A percentile compares a stretch with the other conserved stretches of the same genome.
Evolutionary conservation across 176 grass and related monocot genomes (phyloP).

Genomic region (Phoenix dactylifera): DNA sequence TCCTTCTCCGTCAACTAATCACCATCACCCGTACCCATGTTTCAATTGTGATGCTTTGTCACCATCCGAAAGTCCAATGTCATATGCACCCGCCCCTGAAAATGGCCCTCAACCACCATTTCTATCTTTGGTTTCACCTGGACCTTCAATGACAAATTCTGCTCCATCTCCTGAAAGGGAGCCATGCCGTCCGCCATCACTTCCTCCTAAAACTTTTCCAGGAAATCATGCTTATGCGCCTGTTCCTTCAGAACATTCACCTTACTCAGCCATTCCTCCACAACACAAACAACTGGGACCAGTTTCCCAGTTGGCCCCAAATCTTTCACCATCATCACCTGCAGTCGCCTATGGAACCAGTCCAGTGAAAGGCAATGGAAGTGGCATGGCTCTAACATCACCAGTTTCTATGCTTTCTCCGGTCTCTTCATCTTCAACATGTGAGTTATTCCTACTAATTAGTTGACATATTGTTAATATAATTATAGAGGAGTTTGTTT

Average conservation of each 20-base stretch:
- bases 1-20: constrained; percentile 16
- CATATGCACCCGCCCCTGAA: constrained; percentile 36
- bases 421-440: constrained; percentile 28
- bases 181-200: constrained; percentile 23
- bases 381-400: constrained; percentile 6
- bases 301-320: constrained; percentile 30
- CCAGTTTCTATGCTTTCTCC: constrained; percentile 6
- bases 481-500: no score
- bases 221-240: constrained; percentile 12
- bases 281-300: constrained; percentile 15
- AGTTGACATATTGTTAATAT: constrained; percentile 6
- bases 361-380: constrained; percentile 19
- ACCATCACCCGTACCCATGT: neutral
- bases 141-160: constrained; percentile 5
- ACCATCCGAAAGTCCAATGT: constrained; percentile 21
- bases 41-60: constrained; percentile 12
- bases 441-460: constrained; percentile 33
- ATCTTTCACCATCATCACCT: constrained; percentile 25
- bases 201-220: constrained; percentile 26
- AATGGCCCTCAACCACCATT: constrained; percentile 20
- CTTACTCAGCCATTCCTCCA: neutral
- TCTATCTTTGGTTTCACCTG: constrained; percentile 4
- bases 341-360: constrained; percentile 8
- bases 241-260: constrained; percentile 17
- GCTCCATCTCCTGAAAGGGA: constrained; percentile 8